Evolutionary conservation across 2,329 filamentous ascomycete species (phyloP).

Genomic region (Lecanosticta acicola): DNA sequence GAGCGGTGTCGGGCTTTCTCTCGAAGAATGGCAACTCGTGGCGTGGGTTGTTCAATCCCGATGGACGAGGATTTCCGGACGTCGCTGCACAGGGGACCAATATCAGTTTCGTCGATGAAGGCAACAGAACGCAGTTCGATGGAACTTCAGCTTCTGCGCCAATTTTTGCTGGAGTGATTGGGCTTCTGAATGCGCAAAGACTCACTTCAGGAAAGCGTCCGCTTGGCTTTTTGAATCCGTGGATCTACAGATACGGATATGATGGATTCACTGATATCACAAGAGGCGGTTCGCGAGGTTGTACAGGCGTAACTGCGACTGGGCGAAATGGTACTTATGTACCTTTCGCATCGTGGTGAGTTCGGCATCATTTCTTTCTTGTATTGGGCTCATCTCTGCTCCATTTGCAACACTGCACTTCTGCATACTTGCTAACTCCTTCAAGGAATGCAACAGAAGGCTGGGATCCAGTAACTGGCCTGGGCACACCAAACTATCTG

Average conservation of each 20-base stretch:
- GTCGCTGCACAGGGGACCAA: conserved; percentile 21
- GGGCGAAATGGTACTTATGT: no score
- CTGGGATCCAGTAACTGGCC: conserved; percentile 31
- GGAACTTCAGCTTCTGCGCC: conserved; percentile 49
- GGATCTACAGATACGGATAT: conserved; percentile 40
- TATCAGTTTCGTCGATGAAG: conserved; percentile 30
- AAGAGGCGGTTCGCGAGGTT: conserved; percentile 33
- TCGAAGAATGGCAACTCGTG: conserved; percentile 33
- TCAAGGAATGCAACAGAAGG: no score
- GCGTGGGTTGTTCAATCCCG: conserved; percentile 43
- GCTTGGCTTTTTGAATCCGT: conserved; percentile 39
- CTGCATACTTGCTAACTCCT: no score
- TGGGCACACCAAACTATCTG: conserved; percentile 27
- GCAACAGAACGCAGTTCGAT: conserved; percentile 36
- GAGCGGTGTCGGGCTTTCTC: conserved; percentile 30
- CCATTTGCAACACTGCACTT: no score
- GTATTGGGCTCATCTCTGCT: no score
- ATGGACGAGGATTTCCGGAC: conserved; percentile 46
- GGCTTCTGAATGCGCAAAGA: conserved; percentile 38
- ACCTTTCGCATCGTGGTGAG: no score
- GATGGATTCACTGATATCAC: conserved; percentile 32
- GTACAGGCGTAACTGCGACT: no score
- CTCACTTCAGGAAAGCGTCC: conserved; percentile 29
- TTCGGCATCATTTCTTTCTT: conserved; percentile 25
- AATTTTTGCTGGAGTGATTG: conserved; percentile 44